Evolutionary conservation across 2,329 filamentous ascomycete genomes (phyloP), one percentile per base, ranked within the genome.

Genomic region (Neurospora sp.): DNA sequence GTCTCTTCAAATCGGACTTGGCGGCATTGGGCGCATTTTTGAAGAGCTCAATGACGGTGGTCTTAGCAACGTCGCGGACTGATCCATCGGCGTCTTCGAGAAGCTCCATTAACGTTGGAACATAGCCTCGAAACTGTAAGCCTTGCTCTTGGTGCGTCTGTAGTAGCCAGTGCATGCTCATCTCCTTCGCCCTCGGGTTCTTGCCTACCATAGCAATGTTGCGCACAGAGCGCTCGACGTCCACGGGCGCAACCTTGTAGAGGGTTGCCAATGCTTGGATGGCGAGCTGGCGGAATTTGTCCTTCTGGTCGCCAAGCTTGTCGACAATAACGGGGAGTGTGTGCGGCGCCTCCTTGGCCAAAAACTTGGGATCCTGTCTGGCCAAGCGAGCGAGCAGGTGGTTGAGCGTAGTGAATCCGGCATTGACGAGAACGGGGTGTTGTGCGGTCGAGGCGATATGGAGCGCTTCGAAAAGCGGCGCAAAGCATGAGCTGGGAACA

Each of bases 31-130:
- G 91, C 0, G 93, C 93, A 76, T 88, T 89, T 73, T 91, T 92
- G 81, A 97, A 97, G 39, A 98, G 86, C 73, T 96, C 92, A 71
- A 97, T 91, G 67, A 97, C 89, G 1, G 92, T 91, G 69, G 84
- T 83, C 81, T 96, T 97, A 72, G 94, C 93, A 43, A 88, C 87
- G 76, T 97, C 93, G 78, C 95, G 89, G 73, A 97, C 93, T 80
- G 89, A 90, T 67, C 91, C 91, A 78, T 97, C 95, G 10, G 93
- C 91, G 79, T 97, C 94, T 80, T 97, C 95, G 57, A 97, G 86
- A 74, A 96, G 87, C 69, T 92, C 90, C 82, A 97, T 95, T 52
- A 97, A 85, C 11, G 87, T 86, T 2, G 92, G 91, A 1, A 97
- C 93, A 78, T 96, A 97, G 76, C 83, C 83, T 72, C 92, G 91